Evolutionary conservation across 768 basidiomycete genomes (phyloP).

Genomic region (Russula compacta): DNA sequence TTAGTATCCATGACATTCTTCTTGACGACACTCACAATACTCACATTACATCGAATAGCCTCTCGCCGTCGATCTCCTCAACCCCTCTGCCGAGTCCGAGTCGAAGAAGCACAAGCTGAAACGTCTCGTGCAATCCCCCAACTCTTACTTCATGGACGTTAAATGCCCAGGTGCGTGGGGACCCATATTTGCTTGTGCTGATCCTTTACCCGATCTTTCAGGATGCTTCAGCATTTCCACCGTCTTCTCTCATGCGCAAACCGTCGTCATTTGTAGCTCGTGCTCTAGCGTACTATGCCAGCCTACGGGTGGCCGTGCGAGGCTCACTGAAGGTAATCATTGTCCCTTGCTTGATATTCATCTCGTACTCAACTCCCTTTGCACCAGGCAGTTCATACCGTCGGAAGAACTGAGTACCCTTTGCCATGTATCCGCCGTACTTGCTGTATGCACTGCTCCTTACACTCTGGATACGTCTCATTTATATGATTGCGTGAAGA

Average conservation of each 20-base stretch:
- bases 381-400: conserved; percentile 89
- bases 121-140: conserved; percentile 95
- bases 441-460: conserved; percentile 20
- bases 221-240: conserved; percentile 94
- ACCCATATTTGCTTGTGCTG: conserved; percentile 5
- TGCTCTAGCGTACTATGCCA: conserved; percentile 96
- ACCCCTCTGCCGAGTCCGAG: conserved; percentile 84
- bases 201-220: conserved; percentile 24
- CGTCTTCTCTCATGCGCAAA: conserved; percentile 99
- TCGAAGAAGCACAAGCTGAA: conserved; percentile 96
- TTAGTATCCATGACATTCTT: background rate
- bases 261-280: conserved; percentile 87
- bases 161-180: conserved; percentile 82
- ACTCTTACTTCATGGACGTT: conserved; percentile 99
- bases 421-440: conserved; percentile 20
- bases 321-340: conserved; percentile 88
- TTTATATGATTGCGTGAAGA: conserved; percentile 41
- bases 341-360: background rate
- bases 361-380: conserved; percentile 12
- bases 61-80: conserved; percentile 96
- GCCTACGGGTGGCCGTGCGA: conserved; percentile 96
- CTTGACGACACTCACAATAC: background rate
- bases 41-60: conserved; percentile 40
- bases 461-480: conserved; percentile 37
- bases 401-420: conserved; percentile 67